phyloP scores from a whole-genome alignment of 257 asterid genomes.

The Rubia yunnanensis region DNA sequence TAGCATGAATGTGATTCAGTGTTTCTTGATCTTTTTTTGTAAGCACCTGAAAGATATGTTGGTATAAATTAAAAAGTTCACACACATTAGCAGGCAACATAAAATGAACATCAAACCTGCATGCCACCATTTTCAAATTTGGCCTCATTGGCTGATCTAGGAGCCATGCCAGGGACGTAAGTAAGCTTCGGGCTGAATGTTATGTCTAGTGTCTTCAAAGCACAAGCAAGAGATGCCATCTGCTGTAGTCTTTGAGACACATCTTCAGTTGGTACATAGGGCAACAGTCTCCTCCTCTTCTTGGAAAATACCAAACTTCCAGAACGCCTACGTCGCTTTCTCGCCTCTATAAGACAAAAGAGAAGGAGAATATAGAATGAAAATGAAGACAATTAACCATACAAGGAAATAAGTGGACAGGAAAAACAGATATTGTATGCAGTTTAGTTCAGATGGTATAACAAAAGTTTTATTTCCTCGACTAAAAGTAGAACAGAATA shows the following conservation, averaged over 20 bases:
- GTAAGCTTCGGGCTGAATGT: slow-evolving; percentile 62
- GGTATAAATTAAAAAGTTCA: not conserved
- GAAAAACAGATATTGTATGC: not conserved
- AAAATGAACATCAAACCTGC: slow-evolving; percentile 48
- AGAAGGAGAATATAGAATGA: not conserved
- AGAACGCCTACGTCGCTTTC: slow-evolving; percentile 58
- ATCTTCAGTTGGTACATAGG: slow-evolving; percentile 51
- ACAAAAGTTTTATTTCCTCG: not conserved
- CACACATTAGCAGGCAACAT: not conserved
- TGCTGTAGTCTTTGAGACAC: slow-evolving; percentile 40
- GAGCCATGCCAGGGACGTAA: slow-evolving; percentile 62
- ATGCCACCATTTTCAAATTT: slow-evolving; percentile 68
- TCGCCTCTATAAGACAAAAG: slow-evolving; percentile 30
- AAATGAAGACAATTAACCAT: slow-evolving; percentile 1
- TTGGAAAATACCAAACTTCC: slow-evolving; percentile 48
- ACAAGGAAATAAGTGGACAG: not conserved
- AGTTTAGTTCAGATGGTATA: not conserved
- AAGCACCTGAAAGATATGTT: slow-evolving; percentile 39
- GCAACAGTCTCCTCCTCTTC: slow-evolving; percentile 62
- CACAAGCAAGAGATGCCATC: slow-evolving; percentile 67
- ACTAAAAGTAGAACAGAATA: no score
- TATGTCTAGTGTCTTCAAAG: slow-evolving; percentile 51
- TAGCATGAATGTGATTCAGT: slow-evolving; percentile 39
- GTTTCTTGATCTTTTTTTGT: slow-evolving; percentile 59
- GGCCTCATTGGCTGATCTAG: slow-evolving; percentile 60